These are phyloP conservation scores for Fraxinus xanthoxyloides DNA, from an alignment of 305 asterid species.

Conservation along the genomic window DNA sequence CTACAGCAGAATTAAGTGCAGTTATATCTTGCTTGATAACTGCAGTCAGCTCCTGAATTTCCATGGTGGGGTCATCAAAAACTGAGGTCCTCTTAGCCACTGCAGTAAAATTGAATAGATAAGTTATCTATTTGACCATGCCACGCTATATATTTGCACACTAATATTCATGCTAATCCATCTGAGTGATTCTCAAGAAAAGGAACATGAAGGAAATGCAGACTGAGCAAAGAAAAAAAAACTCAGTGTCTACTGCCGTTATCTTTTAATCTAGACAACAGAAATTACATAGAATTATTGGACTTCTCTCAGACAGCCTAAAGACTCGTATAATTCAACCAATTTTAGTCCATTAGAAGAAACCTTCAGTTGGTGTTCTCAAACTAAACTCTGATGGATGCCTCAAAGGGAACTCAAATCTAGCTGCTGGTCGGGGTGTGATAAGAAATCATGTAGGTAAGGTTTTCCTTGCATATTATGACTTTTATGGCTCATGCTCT, in stretches of 20 bases:
- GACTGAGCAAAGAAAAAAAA: not conserved
- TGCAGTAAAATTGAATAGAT: slow-evolving; percentile 30
- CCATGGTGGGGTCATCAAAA: slow-evolving; percentile 87
- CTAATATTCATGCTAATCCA: not conserved
- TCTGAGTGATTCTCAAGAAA: not conserved
- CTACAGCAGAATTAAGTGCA: slow-evolving; percentile 83
- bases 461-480: not conserved
- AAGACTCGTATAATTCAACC: not conserved
- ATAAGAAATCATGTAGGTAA: not conserved
- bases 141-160: not conserved
- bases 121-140: not conserved
- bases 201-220: not conserved
- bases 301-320: not conserved
- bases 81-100: slow-evolving; percentile 92
- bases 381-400: not conserved
- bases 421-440: not conserved
- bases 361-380: not conserved
- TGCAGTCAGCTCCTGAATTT: slow-evolving; percentile 88
- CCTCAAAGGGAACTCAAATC: not conserved
- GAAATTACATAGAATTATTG: not conserved
- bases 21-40: slow-evolving; percentile 91
- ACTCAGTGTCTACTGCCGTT: not conserved
- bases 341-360: not conserved
- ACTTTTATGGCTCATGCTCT: not conserved
- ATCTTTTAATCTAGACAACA: not conserved